Base-by-base conservation (phyloP, 2,329 filamentous ascomycete species). In the Cyclaneusma minus region DNA sequence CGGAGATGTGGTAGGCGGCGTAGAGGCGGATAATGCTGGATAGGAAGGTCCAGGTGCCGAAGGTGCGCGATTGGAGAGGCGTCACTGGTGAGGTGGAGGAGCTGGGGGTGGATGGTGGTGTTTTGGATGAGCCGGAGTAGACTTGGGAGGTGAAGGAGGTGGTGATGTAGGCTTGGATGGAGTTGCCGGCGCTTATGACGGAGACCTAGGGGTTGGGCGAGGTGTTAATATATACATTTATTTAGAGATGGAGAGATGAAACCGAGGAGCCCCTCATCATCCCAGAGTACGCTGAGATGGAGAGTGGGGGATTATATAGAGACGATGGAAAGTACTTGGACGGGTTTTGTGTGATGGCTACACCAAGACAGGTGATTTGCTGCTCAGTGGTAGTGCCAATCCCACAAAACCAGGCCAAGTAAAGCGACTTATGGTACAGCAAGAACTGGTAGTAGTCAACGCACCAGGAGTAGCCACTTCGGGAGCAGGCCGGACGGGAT, bases 111-210 rank as follows among this genome's bases (percentile, higher is more conserved):
- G 73, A 75, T 16, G 93, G 68, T 4, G 77, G 70, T 5, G 80
- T 85, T 29, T 82, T 68, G 51, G 50, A 63, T 32, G 57, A 53
- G 16, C 72, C 72, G 40, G 76, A 70, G 61, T 95, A 98, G 45
- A 95, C 69, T 49, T 82, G 77, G n/a, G 75, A 71, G 6, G 84
- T 84, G 56, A 81, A 91, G 50, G 73, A 63, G 3, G 85, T 64
- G 11, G 83, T 91, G 18, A 59, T 44, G 55, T 92, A 91, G 47
- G 80, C 72, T 60, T 94, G 85, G 24, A 91, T 49, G 18, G 73
- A 78, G 61, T 98, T 98, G 43, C 70, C 76, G 32, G 89, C 62
- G 16, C 87, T 83, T 30, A 91, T 67, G 30, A 84, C 47, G 30
- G 83, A 83, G 47, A 92, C 67, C 87, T 94, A 37, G 14, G 15